Evolutionary conservation across 2,329 filamentous ascomycete species (phyloP).

Genomic region (Calonectria pteridis): DNA sequence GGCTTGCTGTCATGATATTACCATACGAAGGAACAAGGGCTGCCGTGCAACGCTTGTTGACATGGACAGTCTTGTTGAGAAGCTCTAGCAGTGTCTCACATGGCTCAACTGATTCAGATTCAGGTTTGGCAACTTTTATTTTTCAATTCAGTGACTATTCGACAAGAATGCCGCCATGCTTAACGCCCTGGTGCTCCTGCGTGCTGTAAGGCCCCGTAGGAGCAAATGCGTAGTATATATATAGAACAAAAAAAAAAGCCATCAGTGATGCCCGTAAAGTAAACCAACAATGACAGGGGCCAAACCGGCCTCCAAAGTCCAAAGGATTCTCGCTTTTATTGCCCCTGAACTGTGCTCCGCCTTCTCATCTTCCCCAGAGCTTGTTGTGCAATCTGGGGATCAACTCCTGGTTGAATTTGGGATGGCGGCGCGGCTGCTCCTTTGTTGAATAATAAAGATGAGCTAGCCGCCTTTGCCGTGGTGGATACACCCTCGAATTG

Average conservation of each 20-base stretch:
- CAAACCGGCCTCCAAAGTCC: constrained; percentile 34
- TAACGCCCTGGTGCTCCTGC: constrained; percentile 42
- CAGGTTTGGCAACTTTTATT: constrained; percentile 32
- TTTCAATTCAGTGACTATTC: constrained; percentile 34
- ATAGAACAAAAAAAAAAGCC: constrained; percentile 38
- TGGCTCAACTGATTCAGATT: not conserved
- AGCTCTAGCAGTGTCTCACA: not conserved
- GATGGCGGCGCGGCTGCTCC: constrained; percentile 33
- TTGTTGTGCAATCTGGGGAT: constrained; percentile 24
- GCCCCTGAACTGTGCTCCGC: constrained; percentile 16
- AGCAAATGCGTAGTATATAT: constrained; percentile 33
- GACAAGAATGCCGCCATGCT: constrained; percentile 30
- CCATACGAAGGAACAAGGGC: not conserved
- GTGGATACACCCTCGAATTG: constrained; percentile 7
- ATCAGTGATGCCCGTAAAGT: constrained; percentile 34
- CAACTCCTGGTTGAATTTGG: constrained; percentile 19
- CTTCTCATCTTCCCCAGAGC: constrained; percentile 23
- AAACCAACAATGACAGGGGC: constrained; percentile 31
- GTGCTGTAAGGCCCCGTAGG: constrained; percentile 39
- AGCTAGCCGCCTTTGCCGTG: constrained; percentile 16
- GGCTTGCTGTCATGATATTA: not conserved
- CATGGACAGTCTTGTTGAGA: not conserved
- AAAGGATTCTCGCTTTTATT: constrained; percentile 33
- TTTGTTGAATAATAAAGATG: constrained; percentile 30
- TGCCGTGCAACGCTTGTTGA: not conserved